Percentiles rank a stretch among this genome's conserved stretches.
Conservation (phyloP, 257 asterid genomes). For the Anisodus tanguticus region DNA sequence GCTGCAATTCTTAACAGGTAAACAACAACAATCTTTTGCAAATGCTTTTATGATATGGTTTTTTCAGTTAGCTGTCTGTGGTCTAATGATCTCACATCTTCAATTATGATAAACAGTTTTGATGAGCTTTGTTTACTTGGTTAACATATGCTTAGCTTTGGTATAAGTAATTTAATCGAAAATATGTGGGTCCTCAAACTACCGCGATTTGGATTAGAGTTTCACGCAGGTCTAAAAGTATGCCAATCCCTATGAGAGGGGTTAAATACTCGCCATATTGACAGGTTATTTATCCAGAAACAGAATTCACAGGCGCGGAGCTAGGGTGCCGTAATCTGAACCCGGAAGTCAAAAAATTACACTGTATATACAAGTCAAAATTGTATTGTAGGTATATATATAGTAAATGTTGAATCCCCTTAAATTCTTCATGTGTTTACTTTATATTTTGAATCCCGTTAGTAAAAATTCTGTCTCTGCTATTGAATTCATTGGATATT, state of each 20-base stretch:
- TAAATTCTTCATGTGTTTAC: too few species aligned
- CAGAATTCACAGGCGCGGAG: not conserved
- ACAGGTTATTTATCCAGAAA: not conserved
- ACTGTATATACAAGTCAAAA: too few species aligned
- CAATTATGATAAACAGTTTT: constrained; percentile 4
- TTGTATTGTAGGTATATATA: too few species aligned
- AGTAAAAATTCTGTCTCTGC: too few species aligned
- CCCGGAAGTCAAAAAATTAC: too few species aligned
- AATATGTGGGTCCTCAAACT: not conserved
- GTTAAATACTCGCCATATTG: not conserved
- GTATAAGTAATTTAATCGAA: not conserved
- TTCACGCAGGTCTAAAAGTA: not conserved
- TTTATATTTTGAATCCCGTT: too few species aligned
- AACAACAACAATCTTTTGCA: not conserved
- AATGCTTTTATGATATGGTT: not conserved
- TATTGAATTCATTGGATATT: not conserved
- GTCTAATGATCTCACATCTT: not conserved
- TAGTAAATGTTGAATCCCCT: too few species aligned
- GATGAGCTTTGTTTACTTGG: not conserved
- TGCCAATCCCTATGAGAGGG: not conserved
- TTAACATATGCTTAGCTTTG: not conserved
- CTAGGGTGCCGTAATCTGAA: too few species aligned
- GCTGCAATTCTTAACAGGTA: constrained; percentile 87
- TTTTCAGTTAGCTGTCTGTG: not conserved
- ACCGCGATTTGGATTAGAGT: not conserved